Conservation (phyloP, 148 eudicot species). For the Polygonum aviculare region DNA sequence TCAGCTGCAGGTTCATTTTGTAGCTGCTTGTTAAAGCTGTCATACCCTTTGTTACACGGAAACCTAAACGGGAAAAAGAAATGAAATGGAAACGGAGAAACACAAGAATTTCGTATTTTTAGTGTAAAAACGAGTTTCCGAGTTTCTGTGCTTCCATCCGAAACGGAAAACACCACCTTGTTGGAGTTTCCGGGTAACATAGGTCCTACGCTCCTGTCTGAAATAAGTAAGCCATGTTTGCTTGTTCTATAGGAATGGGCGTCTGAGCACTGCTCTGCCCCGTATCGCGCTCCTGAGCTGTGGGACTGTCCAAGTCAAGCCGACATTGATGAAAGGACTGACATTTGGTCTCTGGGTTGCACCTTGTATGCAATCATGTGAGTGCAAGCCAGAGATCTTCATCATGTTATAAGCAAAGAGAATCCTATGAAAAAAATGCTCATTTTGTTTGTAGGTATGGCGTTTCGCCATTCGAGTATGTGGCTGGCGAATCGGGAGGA, state of each 20-base stretch:
- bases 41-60: too few species aligned
- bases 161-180: too few species aligned
- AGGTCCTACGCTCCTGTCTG: neutral
- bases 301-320: conserved; percentile 97
- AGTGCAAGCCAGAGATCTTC: conserved; percentile 14
- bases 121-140: too few species aligned
- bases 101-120: too few species aligned
- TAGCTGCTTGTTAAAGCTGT: too few species aligned
- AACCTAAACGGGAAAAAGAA: too few species aligned
- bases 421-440: neutral
- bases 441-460: conserved; percentile 55
- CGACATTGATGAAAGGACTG: conserved; percentile 91
- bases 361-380: conserved; percentile 86
- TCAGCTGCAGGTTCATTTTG: conserved; percentile 58
- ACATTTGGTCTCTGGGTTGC: conserved; percentile 97
- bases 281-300: conserved; percentile 91
- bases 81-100: too few species aligned
- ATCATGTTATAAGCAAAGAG: neutral
- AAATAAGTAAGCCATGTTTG: neutral
- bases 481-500: conserved; percentile 86
- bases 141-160: too few species aligned
- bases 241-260: conserved; percentile 79
- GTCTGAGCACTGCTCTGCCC: conserved; percentile 87
- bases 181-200: too few species aligned
- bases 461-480: conserved; percentile 91